phyloP scores from a whole-genome alignment of 129 eudicot species.

The Rutidosis leptorrhynchoides region DNA sequence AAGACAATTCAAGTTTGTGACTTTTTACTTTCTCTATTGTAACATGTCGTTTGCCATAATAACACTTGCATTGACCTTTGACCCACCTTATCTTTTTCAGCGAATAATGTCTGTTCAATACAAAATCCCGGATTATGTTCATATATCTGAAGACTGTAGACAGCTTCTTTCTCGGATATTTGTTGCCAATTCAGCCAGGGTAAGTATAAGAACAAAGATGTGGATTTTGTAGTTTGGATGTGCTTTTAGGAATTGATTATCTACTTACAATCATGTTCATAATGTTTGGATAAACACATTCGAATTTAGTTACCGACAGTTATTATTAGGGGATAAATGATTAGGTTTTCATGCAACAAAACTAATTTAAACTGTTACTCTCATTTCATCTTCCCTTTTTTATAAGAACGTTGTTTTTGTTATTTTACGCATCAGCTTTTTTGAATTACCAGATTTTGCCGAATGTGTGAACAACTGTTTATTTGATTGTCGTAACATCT shows the following conservation, averaged over 20 bases:
- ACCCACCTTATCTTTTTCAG: conserved; percentile 26
- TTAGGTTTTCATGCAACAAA: neutral
- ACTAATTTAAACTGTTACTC: neutral
- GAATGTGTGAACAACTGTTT: neutral
- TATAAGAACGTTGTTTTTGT: neutral
- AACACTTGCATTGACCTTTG: conserved; percentile 12
- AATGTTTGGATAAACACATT: neutral
- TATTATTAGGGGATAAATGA: too few species aligned
- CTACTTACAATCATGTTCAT: neutral
- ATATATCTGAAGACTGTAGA: conserved; percentile 85
- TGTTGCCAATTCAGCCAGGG: conserved; percentile 67
- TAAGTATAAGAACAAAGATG: conserved; percentile 26
- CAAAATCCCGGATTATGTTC: conserved; percentile 93
- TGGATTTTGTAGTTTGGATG: neutral
- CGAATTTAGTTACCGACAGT: neutral
- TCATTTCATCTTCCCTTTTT: neutral
- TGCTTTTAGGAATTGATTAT: neutral
- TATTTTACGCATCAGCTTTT: neutral
- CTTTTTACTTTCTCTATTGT: neutral
- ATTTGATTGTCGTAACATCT: neutral
- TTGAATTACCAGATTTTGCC: neutral
- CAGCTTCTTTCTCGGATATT: conserved; percentile 89
- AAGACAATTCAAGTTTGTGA: conserved; percentile 79
- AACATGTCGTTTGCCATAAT: conserved; percentile 8
- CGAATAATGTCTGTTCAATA: conserved; percentile 82